Evolutionary conservation across 1,284 basidiomycete species (phyloP).

Genomic region (Rhodotorula sp.): DNA sequence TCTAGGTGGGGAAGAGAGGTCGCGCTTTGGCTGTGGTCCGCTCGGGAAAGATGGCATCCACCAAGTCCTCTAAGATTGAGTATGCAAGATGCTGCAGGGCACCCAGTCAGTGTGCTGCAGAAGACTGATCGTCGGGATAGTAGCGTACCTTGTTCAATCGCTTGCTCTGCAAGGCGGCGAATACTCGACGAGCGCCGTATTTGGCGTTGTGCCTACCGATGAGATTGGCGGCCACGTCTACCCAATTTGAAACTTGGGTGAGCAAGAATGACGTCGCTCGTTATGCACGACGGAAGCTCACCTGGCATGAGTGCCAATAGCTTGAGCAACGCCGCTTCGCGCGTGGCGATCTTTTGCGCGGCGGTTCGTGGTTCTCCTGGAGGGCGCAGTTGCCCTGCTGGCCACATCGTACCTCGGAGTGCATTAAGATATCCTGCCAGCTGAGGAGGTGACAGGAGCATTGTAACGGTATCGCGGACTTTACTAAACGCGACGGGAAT

Average conservation of each 20-base stretch:
- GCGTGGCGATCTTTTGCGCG: constrained; percentile 73
- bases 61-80: constrained; percentile 80
- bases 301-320: constrained; percentile 86
- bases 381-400: constrained; percentile 68
- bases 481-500: constrained; percentile 59
- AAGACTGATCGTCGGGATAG: rapidly evolving
- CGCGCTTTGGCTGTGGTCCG: background rate
- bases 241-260: background rate
- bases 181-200: constrained; percentile 82
- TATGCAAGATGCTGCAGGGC: constrained; percentile 74
- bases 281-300: constrained; percentile 46
- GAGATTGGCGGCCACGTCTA: constrained; percentile 92
- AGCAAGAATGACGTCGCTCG: background rate
- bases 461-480: constrained; percentile 72
- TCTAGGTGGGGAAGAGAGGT: constrained; percentile 9
- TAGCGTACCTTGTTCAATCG: constrained; percentile 63
- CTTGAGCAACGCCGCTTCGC: constrained; percentile 81
- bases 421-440: constrained; percentile 64
- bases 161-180: constrained; percentile 86
- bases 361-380: constrained; percentile 64
- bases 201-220: constrained; percentile 91
- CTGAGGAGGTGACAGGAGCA: constrained; percentile 63
- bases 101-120: rapidly evolving
- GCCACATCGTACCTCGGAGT: constrained; percentile 76
- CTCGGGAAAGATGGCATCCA: constrained; percentile 34